Evolutionary conservation across 2,329 filamentous ascomycete genomes (phyloP).

Genomic region (Apiospora marii): DNA sequence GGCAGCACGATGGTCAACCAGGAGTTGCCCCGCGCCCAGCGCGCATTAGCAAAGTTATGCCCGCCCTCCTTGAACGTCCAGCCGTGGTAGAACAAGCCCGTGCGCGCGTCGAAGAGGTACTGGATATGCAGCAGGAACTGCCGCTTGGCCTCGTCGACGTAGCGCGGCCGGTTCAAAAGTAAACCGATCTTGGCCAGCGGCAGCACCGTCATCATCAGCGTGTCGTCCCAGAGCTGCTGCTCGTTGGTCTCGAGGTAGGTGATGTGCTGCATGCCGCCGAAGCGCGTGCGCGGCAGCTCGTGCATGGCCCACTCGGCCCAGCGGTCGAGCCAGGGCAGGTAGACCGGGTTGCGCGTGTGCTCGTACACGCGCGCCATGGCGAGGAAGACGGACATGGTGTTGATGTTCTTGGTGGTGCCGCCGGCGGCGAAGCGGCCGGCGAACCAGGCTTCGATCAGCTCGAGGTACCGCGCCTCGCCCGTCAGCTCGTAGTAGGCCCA

Average conservation of each 20-base stretch:
- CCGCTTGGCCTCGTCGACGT: slow-evolving; percentile 78
- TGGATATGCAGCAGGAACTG: slow-evolving; percentile 82
- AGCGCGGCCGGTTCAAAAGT: slow-evolving; percentile 72
- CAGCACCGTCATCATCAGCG: slow-evolving; percentile 87
- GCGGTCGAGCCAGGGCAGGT: slow-evolving; percentile 78
- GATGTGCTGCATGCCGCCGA: slow-evolving; percentile 77
- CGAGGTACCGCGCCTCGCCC: slow-evolving; percentile 64
- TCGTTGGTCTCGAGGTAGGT: slow-evolving; percentile 76
- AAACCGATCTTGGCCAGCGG: slow-evolving; percentile 82
- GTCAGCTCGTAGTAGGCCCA: slow-evolving; percentile 84
- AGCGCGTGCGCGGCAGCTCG: slow-evolving; percentile 74
- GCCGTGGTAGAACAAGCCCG: slow-evolving; percentile 82
- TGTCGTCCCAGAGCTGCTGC: slow-evolving; percentile 85
- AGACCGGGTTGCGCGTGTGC: slow-evolving; percentile 71
- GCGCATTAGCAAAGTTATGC: slow-evolving; percentile 65
- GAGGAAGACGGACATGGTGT: slow-evolving; percentile 82
- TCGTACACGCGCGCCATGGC: slow-evolving; percentile 83
- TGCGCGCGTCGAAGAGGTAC: slow-evolving; percentile 76
- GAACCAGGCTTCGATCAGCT: slow-evolving; percentile 79
- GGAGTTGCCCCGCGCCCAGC: slow-evolving; percentile 69
- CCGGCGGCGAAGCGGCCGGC: slow-evolving; percentile 71
- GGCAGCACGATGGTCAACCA: slow-evolving; percentile 88
- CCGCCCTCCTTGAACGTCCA: slow-evolving; percentile 78
- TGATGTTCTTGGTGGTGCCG: slow-evolving; percentile 84
- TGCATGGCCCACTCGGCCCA: slow-evolving; percentile 88